Evolutionary conservation across 768 basidiomycete species (phyloP), one percentile per base, ranked within the genome.

Genomic region (Termitomyces sp.): DNA sequence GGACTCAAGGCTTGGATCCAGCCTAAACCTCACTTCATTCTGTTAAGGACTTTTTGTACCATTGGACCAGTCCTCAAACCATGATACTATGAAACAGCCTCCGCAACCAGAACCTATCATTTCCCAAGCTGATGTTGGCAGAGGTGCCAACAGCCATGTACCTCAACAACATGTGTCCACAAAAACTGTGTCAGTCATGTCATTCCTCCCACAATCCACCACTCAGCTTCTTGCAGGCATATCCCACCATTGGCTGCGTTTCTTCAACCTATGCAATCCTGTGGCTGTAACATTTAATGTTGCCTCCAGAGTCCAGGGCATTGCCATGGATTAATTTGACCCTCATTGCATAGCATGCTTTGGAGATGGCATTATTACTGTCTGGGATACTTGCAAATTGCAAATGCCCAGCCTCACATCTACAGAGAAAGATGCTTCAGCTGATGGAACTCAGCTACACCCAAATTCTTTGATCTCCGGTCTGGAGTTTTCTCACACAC

Each of bases 301-400:
- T n/a, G 76, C 83, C 0, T 78, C 81, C 39, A 91, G 88, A 66
- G 84, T 92, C 1, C 79, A 85, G 16, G 87, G 86, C 9, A 82
- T 94, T 54, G 81, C 84, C 0, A 81, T 82, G 0, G 90, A 93
- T 64, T 84, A 88, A 0, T 82, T 81, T 60, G 88, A 93, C 61
- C 68, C 78, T 0, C 78, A 88, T 63, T 83, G 89, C 8, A 75
- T 95, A 29, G 88, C 85, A 2, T 83, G 81, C 51, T 87, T 81
- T 58, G 88, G 88, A 0, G 92, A 94, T 54, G 83, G 81, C 0
- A 68, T 76, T 0, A 81, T 92, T n/a, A 84, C 81, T 1, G 66
- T 94, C 12, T 94, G 90, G 90, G 92, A 95, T 65, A 71, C 81
- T 1, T 81, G 93, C 29, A 81, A 76, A 42, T 72, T 91, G 22